Evolutionary conservation across 352 stramenopile species (phyloP).

Genomic region (Stramenopiles sp.): DNA sequence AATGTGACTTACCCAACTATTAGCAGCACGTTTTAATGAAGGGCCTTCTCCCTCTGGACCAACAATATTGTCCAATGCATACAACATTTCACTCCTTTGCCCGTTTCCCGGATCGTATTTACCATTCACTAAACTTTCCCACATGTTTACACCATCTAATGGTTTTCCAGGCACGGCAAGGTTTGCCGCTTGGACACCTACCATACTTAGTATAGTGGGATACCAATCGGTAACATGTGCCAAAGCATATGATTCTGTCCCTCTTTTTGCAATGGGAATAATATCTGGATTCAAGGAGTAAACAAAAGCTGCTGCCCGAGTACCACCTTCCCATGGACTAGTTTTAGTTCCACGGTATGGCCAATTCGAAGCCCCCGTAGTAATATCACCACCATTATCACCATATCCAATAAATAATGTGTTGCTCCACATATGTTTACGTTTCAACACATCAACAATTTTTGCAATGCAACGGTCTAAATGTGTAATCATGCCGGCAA

Average conservation of each 20-base stretch:
- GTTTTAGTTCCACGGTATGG: not conserved
- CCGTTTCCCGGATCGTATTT: not conserved
- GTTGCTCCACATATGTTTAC: not conserved
- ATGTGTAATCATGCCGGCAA: not conserved
- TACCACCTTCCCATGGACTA: not conserved
- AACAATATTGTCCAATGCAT: not conserved
- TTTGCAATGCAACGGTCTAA: not conserved
- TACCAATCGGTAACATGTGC: conserved; percentile 1
- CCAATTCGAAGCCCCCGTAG: not conserved
- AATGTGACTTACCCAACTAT: no score
- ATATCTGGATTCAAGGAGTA: not conserved
- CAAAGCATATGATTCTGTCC: not conserved
- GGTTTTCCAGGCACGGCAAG: not conserved
- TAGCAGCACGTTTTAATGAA: not conserved
- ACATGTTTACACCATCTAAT: not conserved
- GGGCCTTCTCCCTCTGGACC: no score
- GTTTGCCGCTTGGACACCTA: not conserved
- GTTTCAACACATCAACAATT: not conserved
- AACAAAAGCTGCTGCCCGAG: not conserved
- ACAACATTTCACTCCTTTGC: not conserved
- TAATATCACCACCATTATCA: not conserved
- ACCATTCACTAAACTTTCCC: not conserved
- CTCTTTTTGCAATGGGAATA: not conserved
- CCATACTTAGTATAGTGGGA: not conserved
- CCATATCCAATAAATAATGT: not conserved